Base-by-base conservation (phyloP, 768 basidiomycete species). In the Mycena indigotica region DNA sequence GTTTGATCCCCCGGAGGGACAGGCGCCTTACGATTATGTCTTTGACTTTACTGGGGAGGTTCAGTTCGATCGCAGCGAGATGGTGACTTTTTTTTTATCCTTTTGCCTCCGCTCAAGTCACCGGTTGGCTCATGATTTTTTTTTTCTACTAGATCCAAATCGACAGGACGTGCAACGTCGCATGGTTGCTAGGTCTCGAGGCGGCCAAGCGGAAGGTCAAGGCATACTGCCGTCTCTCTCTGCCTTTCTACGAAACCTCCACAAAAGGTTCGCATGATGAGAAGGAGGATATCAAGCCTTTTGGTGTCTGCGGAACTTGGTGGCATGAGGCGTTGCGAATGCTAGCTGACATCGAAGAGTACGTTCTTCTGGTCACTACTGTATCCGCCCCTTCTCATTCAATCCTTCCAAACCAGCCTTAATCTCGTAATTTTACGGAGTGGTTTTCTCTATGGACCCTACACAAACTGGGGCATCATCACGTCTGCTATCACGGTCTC, bases 11-110 rank as follows among this genome's bases (percentile, higher is more conserved):
- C 82, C 86, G 1, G 81, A 83, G 58, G 90, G 88, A 52, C 75
- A 83, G 61, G 71, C 79, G n/a, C 78, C 86, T 3, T 95, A 87
- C 70, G 79, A 86, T 56, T 88, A 89, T 71, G 88, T 94, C 21
- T 93, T 93, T 70, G 93, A 95, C 75, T 84, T 88, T 63, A 88
- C 89, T 2, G 93, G 93, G 40, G 92, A 94, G 70, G 76, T 90
- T 55, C 82, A 83, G 54, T 81, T 82, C 65, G 90, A 92, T 71
- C 83, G 91, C 46, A 82, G 84, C 28, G 90, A 92, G 70, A 75
- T 85, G 79, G 91, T 89, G 69, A 19, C 8, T 19, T 8, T 44
- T 44, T 21, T 45, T 35, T 23, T 44, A 24, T 39, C 39, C 26
- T 46, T 50, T n/a, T n/a, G 50, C 12, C n/a, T 38, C n/a, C 35